Evolutionary conservation across 139 green algal species (phyloP).

Genomic region (Coccomyxa sp.): DNA sequence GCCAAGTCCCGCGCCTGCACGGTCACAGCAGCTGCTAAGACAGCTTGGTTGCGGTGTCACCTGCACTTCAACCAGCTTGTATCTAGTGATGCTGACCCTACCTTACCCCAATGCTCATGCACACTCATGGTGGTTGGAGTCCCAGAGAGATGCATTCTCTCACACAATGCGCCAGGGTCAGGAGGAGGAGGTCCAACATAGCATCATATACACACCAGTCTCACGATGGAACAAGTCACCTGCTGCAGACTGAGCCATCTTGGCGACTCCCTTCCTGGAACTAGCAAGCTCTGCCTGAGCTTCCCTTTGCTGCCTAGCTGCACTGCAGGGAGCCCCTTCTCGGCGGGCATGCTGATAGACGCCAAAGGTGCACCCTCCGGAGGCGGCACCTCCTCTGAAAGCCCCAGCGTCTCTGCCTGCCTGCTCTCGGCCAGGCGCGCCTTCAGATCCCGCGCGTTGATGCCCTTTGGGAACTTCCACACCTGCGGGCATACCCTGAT

Average conservation of each 20-base stretch:
- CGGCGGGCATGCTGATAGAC: no score
- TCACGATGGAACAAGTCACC: no score
- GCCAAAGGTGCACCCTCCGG: not conserved
- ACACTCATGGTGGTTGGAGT: no score
- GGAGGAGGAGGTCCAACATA: no score
- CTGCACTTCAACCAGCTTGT: not conserved
- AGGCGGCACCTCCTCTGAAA: not conserved
- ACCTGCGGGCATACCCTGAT: conserved; percentile 13
- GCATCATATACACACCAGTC: no score
- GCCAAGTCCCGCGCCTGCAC: conserved; percentile 26
- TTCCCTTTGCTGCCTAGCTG: no score
- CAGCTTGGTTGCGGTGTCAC: no score
- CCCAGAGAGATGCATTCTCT: no score
- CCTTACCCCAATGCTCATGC: no score
- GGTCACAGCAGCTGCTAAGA: no score
- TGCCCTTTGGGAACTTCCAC: conserved; percentile 74
- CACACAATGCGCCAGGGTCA: no score
- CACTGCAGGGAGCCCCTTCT: not conserved
- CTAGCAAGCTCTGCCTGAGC: not conserved
- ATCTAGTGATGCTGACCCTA: no score
- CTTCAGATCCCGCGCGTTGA: conserved; percentile 21
- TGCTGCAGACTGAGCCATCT: not conserved
- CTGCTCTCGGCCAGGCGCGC: not conserved
- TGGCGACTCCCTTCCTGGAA: not conserved
- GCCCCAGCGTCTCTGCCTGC: not conserved